phyloP scores from a whole-genome alignment of 2,329 filamentous ascomycete genomes.

The Fusarium cyanostomum region DNA sequence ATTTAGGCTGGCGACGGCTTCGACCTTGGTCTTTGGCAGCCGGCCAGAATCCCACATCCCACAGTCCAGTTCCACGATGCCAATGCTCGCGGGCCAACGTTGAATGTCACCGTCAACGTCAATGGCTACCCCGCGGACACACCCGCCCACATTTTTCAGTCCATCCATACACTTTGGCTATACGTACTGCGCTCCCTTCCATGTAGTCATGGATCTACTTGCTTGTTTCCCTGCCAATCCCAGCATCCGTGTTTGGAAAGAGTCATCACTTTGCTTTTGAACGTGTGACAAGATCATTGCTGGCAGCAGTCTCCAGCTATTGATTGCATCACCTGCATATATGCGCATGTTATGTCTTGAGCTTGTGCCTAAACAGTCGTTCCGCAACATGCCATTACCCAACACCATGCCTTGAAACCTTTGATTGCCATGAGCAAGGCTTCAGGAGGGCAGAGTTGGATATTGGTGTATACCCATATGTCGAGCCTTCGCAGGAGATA shows the following conservation, averaged over 20 bases:
- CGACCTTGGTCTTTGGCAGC: slow-evolving; percentile 6
- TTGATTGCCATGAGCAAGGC: not conserved
- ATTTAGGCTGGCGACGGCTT: slow-evolving; percentile 34
- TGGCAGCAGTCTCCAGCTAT: not conserved
- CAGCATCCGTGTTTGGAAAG: not conserved
- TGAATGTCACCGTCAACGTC: slow-evolving; percentile 13
- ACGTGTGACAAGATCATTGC: not conserved
- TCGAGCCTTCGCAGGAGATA: not conserved
- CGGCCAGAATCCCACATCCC: slow-evolving; percentile 14
- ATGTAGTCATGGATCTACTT: slow-evolving; percentile 9
- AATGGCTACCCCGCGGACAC: not conserved
- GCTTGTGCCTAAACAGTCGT: not conserved
- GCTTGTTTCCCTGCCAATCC: not conserved
- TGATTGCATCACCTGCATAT: not conserved
- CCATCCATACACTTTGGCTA: not conserved
- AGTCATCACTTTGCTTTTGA: not conserved
- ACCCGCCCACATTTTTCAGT: not conserved
- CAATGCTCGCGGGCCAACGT: slow-evolving; percentile 10
- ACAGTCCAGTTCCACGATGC: slow-evolving; percentile 23
- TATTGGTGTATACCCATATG: not conserved
- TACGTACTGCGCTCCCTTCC: not conserved
- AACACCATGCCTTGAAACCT: not conserved
- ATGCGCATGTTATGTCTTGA: not conserved
- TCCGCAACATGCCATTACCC: not conserved
- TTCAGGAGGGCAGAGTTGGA: not conserved